These are phyloP conservation scores for Ambrosiella cleistominuta DNA, from an alignment of 2,329 filamentous ascomycete genomes.

Conservation along the genomic window DNA sequence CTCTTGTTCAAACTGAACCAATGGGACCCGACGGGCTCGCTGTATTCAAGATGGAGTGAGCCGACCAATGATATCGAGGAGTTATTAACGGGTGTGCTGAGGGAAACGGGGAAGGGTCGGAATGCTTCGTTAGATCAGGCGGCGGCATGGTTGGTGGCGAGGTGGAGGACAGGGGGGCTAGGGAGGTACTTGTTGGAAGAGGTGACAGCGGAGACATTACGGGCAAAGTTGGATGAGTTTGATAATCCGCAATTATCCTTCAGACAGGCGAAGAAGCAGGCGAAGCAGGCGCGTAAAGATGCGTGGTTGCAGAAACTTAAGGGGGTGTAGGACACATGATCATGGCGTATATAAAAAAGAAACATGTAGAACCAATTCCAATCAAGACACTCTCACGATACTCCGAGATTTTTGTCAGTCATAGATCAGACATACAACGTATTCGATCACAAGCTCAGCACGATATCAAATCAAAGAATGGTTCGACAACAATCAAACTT, in stretches of 20 bases:
- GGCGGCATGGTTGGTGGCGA: constrained; percentile 63
- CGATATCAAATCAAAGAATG: too few species aligned
- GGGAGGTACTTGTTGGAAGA: constrained; percentile 69
- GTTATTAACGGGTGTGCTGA: constrained; percentile 54
- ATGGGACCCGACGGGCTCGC: constrained; percentile 29
- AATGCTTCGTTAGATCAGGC: constrained; percentile 51
- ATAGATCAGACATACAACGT: too few species aligned
- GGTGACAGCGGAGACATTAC: constrained; percentile 41
- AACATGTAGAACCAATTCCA: too few species aligned
- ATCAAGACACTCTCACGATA: too few species aligned
- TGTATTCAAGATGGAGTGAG: constrained; percentile 44
- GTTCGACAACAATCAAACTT: too few species aligned
- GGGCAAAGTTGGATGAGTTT: constrained; percentile 28
- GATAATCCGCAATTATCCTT: constrained; percentile 38
- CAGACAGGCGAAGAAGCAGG: constrained; percentile 49
- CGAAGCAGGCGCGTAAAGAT: constrained; percentile 39
- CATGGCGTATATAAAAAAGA: background rate
- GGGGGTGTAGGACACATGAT: background rate
- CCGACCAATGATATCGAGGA: constrained; percentile 74
- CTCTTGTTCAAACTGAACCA: constrained; percentile 71
- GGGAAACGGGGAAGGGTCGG: constrained; percentile 49
- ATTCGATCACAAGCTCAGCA: too few species aligned
- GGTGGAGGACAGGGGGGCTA: constrained; percentile 62
- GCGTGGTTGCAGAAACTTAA: constrained; percentile 12
- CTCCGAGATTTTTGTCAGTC: too few species aligned